Evolutionary conservation across 1,139 yeast genomes (phyloP).

Genomic region (Scheffersomyces segobiensis): DNA sequence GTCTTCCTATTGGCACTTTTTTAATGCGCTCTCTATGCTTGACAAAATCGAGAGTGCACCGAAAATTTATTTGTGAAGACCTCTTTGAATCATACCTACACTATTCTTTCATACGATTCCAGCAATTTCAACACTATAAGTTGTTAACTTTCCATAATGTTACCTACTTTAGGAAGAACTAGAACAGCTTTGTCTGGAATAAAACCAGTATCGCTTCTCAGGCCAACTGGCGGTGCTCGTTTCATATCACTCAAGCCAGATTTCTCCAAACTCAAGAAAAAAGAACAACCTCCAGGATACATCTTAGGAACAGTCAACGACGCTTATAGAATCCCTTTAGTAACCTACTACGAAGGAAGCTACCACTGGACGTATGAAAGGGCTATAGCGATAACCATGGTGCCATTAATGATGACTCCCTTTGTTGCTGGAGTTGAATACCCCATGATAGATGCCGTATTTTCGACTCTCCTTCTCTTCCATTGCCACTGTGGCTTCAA

Average conservation of each 20-base stretch:
- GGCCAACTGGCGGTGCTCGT: background rate
- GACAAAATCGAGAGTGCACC: background rate
- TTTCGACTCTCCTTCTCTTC: constrained; percentile 61
- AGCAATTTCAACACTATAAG: no score
- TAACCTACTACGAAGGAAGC: constrained; percentile 71
- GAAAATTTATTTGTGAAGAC: background rate
- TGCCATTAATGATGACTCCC: constrained; percentile 78
- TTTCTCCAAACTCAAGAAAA: constrained; percentile 46
- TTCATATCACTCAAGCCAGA: constrained; percentile 42
- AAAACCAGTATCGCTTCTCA: background rate
- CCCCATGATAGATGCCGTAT: constrained; percentile 71
- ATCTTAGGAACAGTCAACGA: constrained; percentile 80
- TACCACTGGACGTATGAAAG: constrained; percentile 90
- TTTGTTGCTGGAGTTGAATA: constrained; percentile 63
- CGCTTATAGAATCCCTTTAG: constrained; percentile 64
- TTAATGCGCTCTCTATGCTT: background rate
- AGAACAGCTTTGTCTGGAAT: background rate
- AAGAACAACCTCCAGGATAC: constrained; percentile 68
- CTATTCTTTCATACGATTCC: background rate
- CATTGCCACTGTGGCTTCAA: constrained; percentile 84
- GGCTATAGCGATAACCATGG: constrained; percentile 59
- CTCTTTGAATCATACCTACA: background rate
- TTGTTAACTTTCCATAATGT: background rate
- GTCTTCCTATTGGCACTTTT: background rate
- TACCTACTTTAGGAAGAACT: background rate